Evolutionary conservation across 768 basidiomycete genomes (phyloP).

Genomic region (Heimioporus sp.): DNA sequence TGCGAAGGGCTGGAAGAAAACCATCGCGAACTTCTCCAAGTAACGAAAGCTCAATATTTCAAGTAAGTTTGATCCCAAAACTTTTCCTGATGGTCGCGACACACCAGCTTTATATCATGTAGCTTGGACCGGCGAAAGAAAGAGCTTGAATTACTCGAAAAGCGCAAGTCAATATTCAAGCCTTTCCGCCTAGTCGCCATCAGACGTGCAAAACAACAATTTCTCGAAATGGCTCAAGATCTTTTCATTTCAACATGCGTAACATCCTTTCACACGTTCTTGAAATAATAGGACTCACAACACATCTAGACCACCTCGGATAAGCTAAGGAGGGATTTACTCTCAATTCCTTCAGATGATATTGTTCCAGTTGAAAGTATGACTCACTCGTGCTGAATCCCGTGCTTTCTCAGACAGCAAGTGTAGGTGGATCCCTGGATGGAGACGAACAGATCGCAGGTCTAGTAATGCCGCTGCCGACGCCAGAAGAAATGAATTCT

Average conservation of each 20-base stretch:
- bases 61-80: too few relatives aligned
- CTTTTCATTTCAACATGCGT: too few relatives aligned
- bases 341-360: background rate
- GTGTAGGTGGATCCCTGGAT: background rate
- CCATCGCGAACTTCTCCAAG: too few relatives aligned
- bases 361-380: background rate
- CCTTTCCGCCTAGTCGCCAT: background rate
- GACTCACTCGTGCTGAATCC: background rate
- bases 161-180: background rate
- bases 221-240: background rate
- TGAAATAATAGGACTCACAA: too few relatives aligned
- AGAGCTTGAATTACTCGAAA: background rate
- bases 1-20: too few relatives aligned
- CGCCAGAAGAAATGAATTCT: background rate
- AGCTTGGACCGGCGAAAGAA: too few relatives aligned
- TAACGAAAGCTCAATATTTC: too few relatives aligned
- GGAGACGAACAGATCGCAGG: background rate
- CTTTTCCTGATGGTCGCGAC: too few relatives aligned
- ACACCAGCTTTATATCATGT: too few relatives aligned
- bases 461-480: background rate
- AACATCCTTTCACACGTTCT: too few relatives aligned
- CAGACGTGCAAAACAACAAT: background rate
- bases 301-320: conserved; percentile 2
- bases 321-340: background rate
- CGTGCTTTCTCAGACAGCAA: background rate